phyloP scores from a whole-genome alignment of 805 yeast species.

The Monosporozyma unispora region DNA sequence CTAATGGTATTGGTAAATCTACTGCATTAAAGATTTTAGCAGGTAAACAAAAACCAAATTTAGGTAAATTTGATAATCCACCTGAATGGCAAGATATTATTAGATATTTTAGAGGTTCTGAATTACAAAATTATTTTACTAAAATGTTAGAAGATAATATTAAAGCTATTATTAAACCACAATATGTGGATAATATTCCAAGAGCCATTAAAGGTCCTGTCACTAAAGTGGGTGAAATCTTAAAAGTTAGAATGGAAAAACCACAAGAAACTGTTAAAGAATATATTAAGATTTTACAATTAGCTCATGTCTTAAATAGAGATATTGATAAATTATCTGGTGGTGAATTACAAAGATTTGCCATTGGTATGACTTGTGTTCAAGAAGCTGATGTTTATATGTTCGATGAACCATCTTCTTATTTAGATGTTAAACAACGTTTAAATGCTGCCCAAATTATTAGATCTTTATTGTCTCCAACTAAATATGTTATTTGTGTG shows the following conservation, averaged over 20 bases:
- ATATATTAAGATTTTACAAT: constrained; percentile 63
- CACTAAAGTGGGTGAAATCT: constrained; percentile 75
- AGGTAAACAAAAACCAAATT: constrained; percentile 94
- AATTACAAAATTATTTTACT: constrained; percentile 91
- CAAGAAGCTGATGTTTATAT: constrained; percentile 93
- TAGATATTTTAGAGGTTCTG: constrained; percentile 90
- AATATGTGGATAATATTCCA: constrained; percentile 95
- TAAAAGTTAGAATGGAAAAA: constrained; percentile 71
- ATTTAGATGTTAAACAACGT: constrained; percentile 97
- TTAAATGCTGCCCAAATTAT: constrained; percentile 93
- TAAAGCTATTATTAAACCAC: constrained; percentile 97
- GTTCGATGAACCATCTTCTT: constrained; percentile 99
- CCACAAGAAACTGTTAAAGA: constrained; percentile 49
- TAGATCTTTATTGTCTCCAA: constrained; percentile 69
- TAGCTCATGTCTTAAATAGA: constrained; percentile 68
- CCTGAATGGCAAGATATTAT: constrained; percentile 96
- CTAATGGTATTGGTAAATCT: constrained; percentile 98
- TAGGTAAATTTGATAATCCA: constrained; percentile 90
- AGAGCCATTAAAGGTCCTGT: constrained; percentile 89
- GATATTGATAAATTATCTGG: constrained; percentile 88
- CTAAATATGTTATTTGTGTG: constrained; percentile 86
- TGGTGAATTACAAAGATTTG: constrained; percentile 98
- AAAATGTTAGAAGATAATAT: constrained; percentile 88
- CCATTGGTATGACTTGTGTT: constrained; percentile 94
- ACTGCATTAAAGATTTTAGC: constrained; percentile 95